A percentile compares a stretch with the other conserved stretches of the same genome.
These are phyloP conservation scores for Alternaria gansuensis DNA, from an alignment of 2,329 filamentous ascomycete genomes.

Conservation along the genomic window DNA sequence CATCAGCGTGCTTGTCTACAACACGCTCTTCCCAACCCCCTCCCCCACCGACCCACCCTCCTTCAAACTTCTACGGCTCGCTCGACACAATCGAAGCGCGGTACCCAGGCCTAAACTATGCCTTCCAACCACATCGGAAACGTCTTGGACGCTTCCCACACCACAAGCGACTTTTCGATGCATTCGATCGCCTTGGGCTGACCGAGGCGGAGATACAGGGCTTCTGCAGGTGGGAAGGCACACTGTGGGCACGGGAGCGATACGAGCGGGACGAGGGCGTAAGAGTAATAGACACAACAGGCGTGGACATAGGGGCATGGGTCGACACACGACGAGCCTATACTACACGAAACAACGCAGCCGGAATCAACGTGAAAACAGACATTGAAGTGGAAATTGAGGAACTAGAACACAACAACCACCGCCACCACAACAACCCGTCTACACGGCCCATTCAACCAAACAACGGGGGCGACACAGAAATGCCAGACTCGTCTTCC, in stretches of 20 bases:
- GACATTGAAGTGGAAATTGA: conserved; percentile 55
- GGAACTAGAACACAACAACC: conserved; percentile 26
- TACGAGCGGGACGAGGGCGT: conserved; percentile 79
- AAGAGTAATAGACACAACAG: conserved; percentile 74
- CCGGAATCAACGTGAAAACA: conserved; percentile 54
- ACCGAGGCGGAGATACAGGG: conserved; percentile 74
- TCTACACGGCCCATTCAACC: not conserved
- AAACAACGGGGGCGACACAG: conserved; percentile 16
- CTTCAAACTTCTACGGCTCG: conserved; percentile 80
- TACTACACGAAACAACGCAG: conserved; percentile 6
- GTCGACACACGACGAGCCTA: conserved; percentile 51
- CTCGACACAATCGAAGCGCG: conserved; percentile 82
- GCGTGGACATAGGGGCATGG: conserved; percentile 72
- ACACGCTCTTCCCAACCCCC: conserved; percentile 74
- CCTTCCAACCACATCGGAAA: conserved; percentile 74
- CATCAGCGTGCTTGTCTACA: conserved; percentile 77
- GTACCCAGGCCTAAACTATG: conserved; percentile 83
- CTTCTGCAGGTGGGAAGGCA: conserved; percentile 84
- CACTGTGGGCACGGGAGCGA: conserved; percentile 81
- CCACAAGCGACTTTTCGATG: conserved; percentile 78
- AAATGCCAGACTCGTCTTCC: conserved; percentile 21
- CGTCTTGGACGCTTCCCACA: conserved; percentile 80
- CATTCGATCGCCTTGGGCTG: conserved; percentile 74
- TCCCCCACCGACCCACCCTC: conserved; percentile 73
- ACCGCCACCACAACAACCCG: not conserved